Evolutionary conservation across 768 basidiomycete genomes (phyloP).

Genomic region (Psilocybe subaeruginosa): DNA sequence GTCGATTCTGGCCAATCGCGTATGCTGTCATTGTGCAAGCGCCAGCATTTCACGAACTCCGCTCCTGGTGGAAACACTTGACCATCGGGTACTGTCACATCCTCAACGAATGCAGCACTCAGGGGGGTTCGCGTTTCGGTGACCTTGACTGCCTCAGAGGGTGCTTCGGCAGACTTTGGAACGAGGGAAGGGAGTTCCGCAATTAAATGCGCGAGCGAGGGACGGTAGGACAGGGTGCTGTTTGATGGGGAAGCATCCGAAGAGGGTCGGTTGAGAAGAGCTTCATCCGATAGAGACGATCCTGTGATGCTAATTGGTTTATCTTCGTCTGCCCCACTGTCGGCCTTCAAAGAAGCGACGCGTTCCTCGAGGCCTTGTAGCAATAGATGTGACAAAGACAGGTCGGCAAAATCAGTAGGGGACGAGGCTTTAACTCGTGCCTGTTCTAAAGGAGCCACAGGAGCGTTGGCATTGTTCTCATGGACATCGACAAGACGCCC

Average conservation of each 20-base stretch:
- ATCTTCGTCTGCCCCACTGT: neutral
- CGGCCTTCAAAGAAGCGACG: conserved; percentile 7
- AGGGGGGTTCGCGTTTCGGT: conserved; percentile 27
- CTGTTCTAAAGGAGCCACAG: neutral
- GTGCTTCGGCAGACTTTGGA: conserved; percentile 7
- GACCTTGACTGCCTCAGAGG: neutral
- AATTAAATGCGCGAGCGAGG: conserved; percentile 10
- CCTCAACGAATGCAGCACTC: conserved; percentile 61
- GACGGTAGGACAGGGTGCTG: conserved; percentile 1
- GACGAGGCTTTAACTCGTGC: neutral
- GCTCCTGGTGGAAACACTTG: conserved; percentile 82
- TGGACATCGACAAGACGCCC: neutral
- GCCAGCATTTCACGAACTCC: conserved; percentile 86
- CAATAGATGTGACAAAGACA: conserved; percentile 13
- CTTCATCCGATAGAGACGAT: conserved; percentile 34
- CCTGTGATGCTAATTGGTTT: conserved; percentile 12
- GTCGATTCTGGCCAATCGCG: conserved; percentile 71
- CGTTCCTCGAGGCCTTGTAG: conserved; percentile 16
- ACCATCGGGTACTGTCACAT: conserved; percentile 75
- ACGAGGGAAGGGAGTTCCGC: conserved; percentile 15
- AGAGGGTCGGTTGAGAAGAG: conserved; percentile 27
- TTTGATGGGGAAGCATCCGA: conserved; percentile 7
- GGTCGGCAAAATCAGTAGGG: conserved; percentile 1
- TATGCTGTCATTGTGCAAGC: conserved; percentile 66
- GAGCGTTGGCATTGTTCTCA: neutral